A percentile compares a stretch with the other conserved stretches of the same genome.
Evolutionary conservation across 192 early-diverging fungal genomes (phyloP).

Genomic region (Coemansia umbellata): DNA sequence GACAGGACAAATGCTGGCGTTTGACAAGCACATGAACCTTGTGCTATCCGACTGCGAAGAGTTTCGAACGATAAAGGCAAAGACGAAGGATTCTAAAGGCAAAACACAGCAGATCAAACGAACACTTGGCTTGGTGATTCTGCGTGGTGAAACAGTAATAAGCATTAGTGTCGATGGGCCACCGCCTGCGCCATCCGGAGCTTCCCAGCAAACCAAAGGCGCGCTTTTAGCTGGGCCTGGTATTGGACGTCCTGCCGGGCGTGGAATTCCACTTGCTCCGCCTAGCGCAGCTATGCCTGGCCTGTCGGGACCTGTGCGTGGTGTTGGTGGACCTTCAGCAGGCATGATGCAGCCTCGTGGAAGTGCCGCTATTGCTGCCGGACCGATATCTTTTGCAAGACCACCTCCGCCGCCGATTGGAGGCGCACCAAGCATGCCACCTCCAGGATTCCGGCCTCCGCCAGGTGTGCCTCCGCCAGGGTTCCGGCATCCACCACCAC

Average conservation of each 20-base stretch:
- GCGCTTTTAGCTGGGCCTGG: constrained; percentile 64
- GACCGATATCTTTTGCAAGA: constrained; percentile 72
- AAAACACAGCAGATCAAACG: constrained; percentile 78
- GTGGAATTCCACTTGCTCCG: constrained; percentile 64
- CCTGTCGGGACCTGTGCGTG: constrained; percentile 87
- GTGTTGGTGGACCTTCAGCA: constrained; percentile 90
- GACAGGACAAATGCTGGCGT: constrained; percentile 98
- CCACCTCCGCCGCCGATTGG: constrained; percentile 61
- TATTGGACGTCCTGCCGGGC: constrained; percentile 77
- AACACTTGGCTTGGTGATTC: constrained; percentile 87
- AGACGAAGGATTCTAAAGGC: constrained; percentile 44
- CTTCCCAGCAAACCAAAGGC: constrained; percentile 40
- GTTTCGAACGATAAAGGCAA: constrained; percentile 86
- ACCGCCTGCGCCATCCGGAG: constrained; percentile 67
- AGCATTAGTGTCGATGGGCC: constrained; percentile 86
- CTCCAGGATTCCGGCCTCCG: constrained; percentile 43
- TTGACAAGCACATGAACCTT: constrained; percentile 99
- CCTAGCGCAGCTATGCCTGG: constrained; percentile 53
- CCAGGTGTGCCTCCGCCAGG: constrained; percentile 59
- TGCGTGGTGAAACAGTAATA: constrained; percentile 91
- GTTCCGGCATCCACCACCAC: constrained; percentile 57
- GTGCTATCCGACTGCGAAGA: constrained; percentile 98
- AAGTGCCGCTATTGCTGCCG: constrained; percentile 53
- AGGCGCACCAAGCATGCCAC: constrained; percentile 56
- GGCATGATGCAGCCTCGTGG: constrained; percentile 84